Percentiles rank a stretch among this genome's conserved stretches.
Conservation (phyloP, 805 yeast species). For the Metschnikowia santaceciliae region DNA sequence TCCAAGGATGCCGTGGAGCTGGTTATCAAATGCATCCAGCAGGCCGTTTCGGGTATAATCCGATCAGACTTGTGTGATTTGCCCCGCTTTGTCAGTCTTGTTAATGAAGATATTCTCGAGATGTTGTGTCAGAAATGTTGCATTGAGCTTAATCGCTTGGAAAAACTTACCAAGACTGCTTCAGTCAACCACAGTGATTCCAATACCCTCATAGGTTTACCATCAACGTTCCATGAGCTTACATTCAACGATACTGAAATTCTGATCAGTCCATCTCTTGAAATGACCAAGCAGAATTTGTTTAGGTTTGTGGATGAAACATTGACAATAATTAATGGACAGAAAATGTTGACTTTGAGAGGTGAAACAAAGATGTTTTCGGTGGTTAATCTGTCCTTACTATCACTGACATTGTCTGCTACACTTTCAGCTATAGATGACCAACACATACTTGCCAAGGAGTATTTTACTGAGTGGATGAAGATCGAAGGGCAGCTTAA, state of each 20-base stretch:
- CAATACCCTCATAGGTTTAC: not conserved
- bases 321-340: conserved; percentile 19
- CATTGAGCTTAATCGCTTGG: not conserved
- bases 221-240: conserved; percentile 29
- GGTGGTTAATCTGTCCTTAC: not conserved
- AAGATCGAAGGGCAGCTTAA: not conserved
- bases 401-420: not conserved
- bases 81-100: conserved; percentile 17
- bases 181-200: not conserved
- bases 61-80: conserved; percentile 18
- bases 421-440: not conserved
- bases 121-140: not conserved
- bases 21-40: conserved; percentile 4
- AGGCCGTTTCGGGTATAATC: conserved; percentile 3
- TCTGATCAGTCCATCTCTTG: conserved; percentile 38
- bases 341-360: not conserved
- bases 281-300: conserved; percentile 29
- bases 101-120: conserved; percentile 23
- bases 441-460: not conserved
- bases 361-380: not conserved
- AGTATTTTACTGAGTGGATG: not conserved
- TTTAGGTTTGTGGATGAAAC: conserved; percentile 18
- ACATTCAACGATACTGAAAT: conserved; percentile 35
- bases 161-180: not conserved
- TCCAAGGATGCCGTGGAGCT: not conserved